phyloP scores from a whole-genome alignment of 306 rosid genomes.

The Fagus crenata region DNA sequence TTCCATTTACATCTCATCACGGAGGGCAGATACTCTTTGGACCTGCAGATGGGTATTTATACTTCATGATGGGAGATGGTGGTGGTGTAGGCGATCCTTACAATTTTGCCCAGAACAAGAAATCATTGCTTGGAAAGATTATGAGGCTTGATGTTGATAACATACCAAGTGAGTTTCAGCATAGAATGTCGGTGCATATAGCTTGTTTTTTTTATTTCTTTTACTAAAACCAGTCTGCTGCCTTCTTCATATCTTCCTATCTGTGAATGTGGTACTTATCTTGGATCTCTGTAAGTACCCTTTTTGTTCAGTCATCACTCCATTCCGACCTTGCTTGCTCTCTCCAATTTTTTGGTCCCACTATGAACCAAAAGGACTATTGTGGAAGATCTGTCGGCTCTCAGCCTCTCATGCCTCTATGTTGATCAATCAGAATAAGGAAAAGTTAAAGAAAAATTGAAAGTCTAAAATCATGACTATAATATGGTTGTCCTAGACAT shows the following conservation, averaged over 20 bases:
- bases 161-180: conserved; percentile 60
- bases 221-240: background rate
- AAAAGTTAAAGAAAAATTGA: background rate
- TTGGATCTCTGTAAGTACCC: background rate
- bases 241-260: background rate
- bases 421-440: background rate
- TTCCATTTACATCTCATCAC: conserved; percentile 70
- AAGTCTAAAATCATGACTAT: background rate
- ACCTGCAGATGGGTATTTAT: conserved; percentile 76
- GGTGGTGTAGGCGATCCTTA: conserved; percentile 81
- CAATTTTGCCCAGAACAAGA: conserved; percentile 89
- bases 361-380: background rate
- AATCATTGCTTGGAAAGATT: conserved; percentile 91
- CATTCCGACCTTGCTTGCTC: background rate
- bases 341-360: background rate
- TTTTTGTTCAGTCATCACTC: background rate
- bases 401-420: no score
- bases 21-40: conserved; percentile 98
- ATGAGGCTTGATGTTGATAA: conserved; percentile 88
- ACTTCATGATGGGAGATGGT: conserved; percentile 94
- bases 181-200: background rate
- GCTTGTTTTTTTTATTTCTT: background rate
- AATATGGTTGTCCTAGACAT: background rate
- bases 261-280: no score
- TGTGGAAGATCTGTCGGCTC: background rate